Conservation (phyloP, 2,329 filamentous ascomycete genomes). For the Neonectria ditissima region DNA sequence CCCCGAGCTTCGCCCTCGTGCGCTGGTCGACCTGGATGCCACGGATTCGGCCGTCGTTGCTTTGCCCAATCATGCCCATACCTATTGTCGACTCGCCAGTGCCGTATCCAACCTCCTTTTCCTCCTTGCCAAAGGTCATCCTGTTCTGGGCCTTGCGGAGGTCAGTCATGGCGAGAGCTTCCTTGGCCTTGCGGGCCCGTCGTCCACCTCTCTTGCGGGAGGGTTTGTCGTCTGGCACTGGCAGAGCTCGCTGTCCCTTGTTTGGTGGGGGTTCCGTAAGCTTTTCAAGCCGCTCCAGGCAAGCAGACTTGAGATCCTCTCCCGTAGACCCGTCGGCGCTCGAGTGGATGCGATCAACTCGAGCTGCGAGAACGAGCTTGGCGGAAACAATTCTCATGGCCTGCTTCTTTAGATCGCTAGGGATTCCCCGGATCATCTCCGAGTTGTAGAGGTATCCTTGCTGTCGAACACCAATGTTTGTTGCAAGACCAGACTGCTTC, state of each 20-base stretch:
- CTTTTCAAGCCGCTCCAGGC: constrained; percentile 89
- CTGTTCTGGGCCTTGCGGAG: constrained; percentile 96
- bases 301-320: constrained; percentile 83
- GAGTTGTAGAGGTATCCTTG: constrained; percentile 96
- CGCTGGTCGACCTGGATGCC: constrained; percentile 91
- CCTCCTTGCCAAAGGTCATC: constrained; percentile 95
- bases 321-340: constrained; percentile 85
- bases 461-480: constrained; percentile 89
- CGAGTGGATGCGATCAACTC: constrained; percentile 87
- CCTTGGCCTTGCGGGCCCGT: constrained; percentile 92
- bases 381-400: constrained; percentile 95
- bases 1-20: constrained; percentile 91
- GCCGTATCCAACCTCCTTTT: constrained; percentile 92
- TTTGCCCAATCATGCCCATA: constrained; percentile 93
- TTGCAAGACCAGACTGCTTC: constrained; percentile 85
- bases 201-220: constrained; percentile 91
- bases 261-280: constrained; percentile 92
- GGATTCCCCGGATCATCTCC: constrained; percentile 86
- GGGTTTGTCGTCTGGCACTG: constrained; percentile 95
- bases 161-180: constrained; percentile 96
- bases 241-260: constrained; percentile 86
- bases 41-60: constrained; percentile 89
- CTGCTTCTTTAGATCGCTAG: constrained; percentile 88
- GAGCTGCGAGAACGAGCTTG: constrained; percentile 92
- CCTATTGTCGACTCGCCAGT: constrained; percentile 86